Conservation (phyloP, 176 grass and related monocot genomes). For the Pharus latifolius region DNA sequence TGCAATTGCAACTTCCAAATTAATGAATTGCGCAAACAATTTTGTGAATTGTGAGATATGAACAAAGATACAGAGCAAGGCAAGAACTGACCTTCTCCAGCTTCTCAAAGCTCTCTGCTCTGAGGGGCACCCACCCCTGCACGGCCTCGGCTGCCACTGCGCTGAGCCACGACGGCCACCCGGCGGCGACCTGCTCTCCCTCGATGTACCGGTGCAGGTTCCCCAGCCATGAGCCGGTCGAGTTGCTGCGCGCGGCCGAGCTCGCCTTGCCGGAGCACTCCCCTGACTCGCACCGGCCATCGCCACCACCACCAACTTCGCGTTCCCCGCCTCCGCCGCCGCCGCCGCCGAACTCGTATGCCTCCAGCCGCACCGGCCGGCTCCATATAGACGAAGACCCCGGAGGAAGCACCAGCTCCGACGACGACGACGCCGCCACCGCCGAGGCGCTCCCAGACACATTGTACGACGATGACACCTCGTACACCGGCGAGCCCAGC, state of each 20-base stretch:
- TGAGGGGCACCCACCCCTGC: conserved; percentile 81
- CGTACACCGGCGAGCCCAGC: conserved; percentile 39
- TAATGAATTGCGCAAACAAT: too few species aligned
- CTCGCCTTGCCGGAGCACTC: conserved; percentile 21
- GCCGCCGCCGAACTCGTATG: background rate
- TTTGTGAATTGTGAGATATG: background rate
- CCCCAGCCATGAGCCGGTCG: conserved; percentile 2
- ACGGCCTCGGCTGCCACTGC: conserved; percentile 88
- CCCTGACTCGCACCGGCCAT: conserved; percentile 8
- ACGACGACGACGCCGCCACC: conserved; percentile 10
- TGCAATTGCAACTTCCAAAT: too few species aligned
- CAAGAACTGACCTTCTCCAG: conserved; percentile 87
- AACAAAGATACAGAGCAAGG: background rate
- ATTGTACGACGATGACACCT: background rate
- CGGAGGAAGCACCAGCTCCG: background rate
- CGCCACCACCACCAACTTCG: background rate
- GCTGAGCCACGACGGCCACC: conserved; percentile 88
- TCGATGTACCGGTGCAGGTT: conserved; percentile 37
- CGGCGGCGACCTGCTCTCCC: conserved; percentile 63
- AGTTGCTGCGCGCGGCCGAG: background rate
- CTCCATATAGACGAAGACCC: conserved; percentile 25
- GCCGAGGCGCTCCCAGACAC: conserved; percentile 23
- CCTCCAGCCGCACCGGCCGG: conserved; percentile 20
- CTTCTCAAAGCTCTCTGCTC: conserved; percentile 76
- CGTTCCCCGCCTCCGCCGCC: background rate